Evolutionary conservation across 768 basidiomycete genomes (phyloP), one percentile per base, ranked within the genome.

Genomic region (Tulasnella sp.): DNA sequence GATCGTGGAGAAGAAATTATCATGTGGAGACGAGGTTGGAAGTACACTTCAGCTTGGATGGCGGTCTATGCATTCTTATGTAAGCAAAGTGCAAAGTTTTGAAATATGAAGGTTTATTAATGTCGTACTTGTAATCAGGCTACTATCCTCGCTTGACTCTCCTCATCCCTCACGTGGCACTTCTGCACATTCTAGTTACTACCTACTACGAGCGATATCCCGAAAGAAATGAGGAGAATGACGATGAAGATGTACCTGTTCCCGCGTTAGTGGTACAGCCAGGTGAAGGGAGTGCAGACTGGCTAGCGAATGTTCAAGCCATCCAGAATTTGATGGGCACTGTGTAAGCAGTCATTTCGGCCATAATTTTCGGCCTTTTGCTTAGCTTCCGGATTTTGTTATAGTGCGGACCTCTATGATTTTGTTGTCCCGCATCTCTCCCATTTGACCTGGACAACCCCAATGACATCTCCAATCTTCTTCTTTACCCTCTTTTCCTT

Each of bases 251-350:
- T n/a, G n/a, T n/a, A n/a, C n/a, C n/a, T n/a, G n/a, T n/a, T n/a
- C 19, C 20, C 16, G 22, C 34, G 9, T 15, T 15, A 8, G 34
- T 40, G 4, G 13, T 22, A 20, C 48, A 67, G 16, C 60, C 70
- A 1, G 60, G 72, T 3, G 83, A 88, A 58, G 81, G 79, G 3
- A 75, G 77, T 9, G 72, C 79, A 0, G 82, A 85, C 53, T 91
- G 86, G 80, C 81, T 83, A 54, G 81, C 83, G 13, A 93, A 91
- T 56, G 67, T 92, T 2, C 88, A 91, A 65, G 88, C 73, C 1
- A 83, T 92, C 25, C 90, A 92, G 62, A 92, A 92, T 57, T 73
- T 92, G 27, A 91, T 92, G 88, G 88, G 87, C 5, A 66, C 74
- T 5, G 67, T 80, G 84, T 89, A 65, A 57, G 83, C 63, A 6